These are phyloP conservation scores for Termitomyces sp. DNA, from an alignment of 768 basidiomycete species.

Conservation along the genomic window DNA sequence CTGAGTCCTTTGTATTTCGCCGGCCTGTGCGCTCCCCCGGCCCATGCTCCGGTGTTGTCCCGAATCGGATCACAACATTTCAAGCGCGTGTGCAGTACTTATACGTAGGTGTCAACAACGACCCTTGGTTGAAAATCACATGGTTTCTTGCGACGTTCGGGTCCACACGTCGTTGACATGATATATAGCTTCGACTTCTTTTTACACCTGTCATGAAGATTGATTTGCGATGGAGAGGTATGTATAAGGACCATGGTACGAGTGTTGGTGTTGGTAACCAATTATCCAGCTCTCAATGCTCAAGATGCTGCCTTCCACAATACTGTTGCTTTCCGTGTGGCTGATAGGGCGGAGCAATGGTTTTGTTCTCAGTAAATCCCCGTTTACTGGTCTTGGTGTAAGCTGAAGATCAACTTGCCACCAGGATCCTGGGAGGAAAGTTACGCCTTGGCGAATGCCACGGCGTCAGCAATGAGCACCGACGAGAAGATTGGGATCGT, in stretches of 20 bases:
- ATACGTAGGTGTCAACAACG: neutral
- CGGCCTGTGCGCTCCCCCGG: no score
- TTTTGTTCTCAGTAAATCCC: constrained; percentile 1
- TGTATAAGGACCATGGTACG: neutral
- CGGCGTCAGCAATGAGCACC: constrained; percentile 33
- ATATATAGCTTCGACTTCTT: neutral
- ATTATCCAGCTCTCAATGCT: neutral
- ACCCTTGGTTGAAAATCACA: neutral
- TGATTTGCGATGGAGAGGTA: neutral
- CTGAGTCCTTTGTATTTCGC: no score
- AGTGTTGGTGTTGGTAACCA: no score
- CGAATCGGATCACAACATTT: no score
- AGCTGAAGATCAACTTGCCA: neutral
- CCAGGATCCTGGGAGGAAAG: constrained; percentile 44
- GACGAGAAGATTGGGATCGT: constrained; percentile 43
- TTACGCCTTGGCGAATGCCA: constrained; percentile 30
- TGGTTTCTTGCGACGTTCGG: neutral
- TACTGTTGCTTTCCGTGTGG: neutral
- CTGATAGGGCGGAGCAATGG: neutral
- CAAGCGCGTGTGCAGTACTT: no score
- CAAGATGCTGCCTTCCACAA: neutral
- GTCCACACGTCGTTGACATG: neutral
- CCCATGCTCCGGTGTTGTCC: no score
- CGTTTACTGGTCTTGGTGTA: neutral
- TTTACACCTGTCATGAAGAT: neutral